A percentile compares a stretch with the other conserved stretches of the same genome.
phyloP scores from a whole-genome alignment of 805 yeast genomes.

The Saccharomycopsis sp. region DNA sequence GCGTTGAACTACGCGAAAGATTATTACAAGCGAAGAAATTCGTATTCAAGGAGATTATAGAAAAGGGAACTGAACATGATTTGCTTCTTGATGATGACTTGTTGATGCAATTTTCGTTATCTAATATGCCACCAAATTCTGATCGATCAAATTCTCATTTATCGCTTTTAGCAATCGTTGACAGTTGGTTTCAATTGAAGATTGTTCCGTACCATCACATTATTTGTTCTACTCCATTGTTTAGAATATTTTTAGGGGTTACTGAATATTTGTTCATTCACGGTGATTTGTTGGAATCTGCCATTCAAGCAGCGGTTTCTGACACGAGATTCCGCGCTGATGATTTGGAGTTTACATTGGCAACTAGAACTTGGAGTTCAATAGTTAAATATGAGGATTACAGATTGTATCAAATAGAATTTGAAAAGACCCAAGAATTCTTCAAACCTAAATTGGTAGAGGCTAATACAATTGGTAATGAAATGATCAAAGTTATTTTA shows the following conservation, averaged over 20 bases:
- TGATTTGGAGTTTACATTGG: conserved; percentile 86
- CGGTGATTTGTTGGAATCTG: conserved; percentile 73
- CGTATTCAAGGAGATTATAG: conserved; percentile 61
- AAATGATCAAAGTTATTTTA: conserved; percentile 80
- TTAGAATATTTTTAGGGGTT: conserved; percentile 89
- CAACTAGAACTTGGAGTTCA: conserved; percentile 82
- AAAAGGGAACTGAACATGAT: conserved; percentile 41
- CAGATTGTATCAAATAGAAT: conserved; percentile 59
- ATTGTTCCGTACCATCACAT: conserved; percentile 95
- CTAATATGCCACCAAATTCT: conserved; percentile 59
- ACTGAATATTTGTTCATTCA: conserved; percentile 86
- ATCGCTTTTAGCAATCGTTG: conserved; percentile 83
- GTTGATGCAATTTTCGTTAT: conserved; percentile 71
- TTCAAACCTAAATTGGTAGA: conserved; percentile 83
- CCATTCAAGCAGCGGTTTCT: conserved; percentile 62
- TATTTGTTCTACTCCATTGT: conserved; percentile 91
- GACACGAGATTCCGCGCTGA: conserved; percentile 73
- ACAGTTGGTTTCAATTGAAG: conserved; percentile 80
- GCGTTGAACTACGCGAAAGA: conserved; percentile 50
- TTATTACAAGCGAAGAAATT: conserved; percentile 58
- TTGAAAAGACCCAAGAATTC: conserved; percentile 75
- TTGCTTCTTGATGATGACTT: conserved; percentile 70
- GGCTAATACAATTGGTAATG: conserved; percentile 84
- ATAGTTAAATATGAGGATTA: conserved; percentile 73
- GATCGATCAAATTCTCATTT: conserved; percentile 76